These are phyloP conservation scores for Gardenia jasminoides DNA, from an alignment of 257 asterid genomes.

Conservation along the genomic window DNA sequence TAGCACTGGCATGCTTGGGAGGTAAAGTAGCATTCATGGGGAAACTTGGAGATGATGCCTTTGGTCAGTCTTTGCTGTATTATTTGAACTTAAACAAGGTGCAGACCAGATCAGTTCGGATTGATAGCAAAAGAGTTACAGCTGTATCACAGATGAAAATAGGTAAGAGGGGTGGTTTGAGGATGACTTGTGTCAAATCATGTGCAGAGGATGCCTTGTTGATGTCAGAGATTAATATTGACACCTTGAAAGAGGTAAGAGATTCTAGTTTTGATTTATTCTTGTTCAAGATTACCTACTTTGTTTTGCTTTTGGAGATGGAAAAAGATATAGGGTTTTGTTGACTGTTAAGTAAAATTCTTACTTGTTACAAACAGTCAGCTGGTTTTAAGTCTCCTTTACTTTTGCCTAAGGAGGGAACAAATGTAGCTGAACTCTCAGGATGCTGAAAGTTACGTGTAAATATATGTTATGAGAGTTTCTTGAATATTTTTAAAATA, in stretches of 20 bases:
- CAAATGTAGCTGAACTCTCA: not conserved
- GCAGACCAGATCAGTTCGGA: slow-evolving; percentile 71
- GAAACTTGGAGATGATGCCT: slow-evolving; percentile 79
- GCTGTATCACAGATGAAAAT: slow-evolving; percentile 71
- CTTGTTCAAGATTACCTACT: not conserved
- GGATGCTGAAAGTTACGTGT: not conserved
- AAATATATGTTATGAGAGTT: not conserved
- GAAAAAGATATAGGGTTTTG: not conserved
- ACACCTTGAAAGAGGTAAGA: slow-evolving; percentile 86
- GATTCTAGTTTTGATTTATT: slow-evolving; percentile 1
- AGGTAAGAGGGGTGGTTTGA: slow-evolving; percentile 71
- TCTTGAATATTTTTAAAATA: not conserved
- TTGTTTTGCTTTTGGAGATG: not conserved
- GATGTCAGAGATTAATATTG: slow-evolving; percentile 73
- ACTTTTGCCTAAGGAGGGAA: not conserved
- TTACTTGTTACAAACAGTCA: not conserved
- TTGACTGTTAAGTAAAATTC: not conserved
- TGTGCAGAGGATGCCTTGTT: slow-evolving; percentile 85
- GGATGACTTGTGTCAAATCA: slow-evolving; percentile 55
- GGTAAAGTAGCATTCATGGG: slow-evolving; percentile 99
- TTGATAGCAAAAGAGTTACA: slow-evolving; percentile 58
- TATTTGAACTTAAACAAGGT: slow-evolving; percentile 60
- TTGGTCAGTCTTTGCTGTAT: slow-evolving; percentile 74
- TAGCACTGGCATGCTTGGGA: slow-evolving; percentile 85
- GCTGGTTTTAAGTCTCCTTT: not conserved